Base-by-base conservation (phyloP, 139 green algal genomes). In the Tetradesmus lagerheimii region DNA sequence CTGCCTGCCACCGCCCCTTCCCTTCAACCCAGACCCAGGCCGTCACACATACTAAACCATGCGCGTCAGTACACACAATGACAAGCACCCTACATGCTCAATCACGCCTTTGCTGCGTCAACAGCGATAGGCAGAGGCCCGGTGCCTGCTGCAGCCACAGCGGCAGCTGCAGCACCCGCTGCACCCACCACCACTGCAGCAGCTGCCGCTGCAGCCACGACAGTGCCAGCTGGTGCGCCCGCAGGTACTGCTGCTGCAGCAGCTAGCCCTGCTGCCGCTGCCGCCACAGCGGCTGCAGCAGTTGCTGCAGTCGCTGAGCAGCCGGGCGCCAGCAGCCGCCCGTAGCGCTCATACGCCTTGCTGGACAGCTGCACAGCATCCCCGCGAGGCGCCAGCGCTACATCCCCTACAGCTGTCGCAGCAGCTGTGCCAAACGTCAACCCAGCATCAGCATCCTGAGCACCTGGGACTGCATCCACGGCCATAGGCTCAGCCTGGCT, bases 161-260 rank as follows among this genome's bases (percentile, higher is more conserved):
- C 64, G 34, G 41, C 64, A 41, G 38, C 83, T n/a, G 64, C 83
- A 38, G 27, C 82, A 6, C 31, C 45, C 3, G 57, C 81, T 37
- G 82, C 82, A 53, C 35, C 82, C 35, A 50, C 82, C 4, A 50
- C 83, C 38, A 53, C 82, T 2, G 34, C 82, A 34, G 82, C 57
- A 23, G 83, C 83, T 43, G 64, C 83, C 15, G 64, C 83, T 14
- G 64, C 83, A 34, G 83, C 83, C 83, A 80, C 38, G 6, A 78
- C 35, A 9, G 53, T 57, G 20, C 53, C 53, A 9, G 83, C 83
- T 27, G 62, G 27, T 8, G 62, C 27, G 15, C 37, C 38, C 14
- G 41, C 37, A 38, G 38, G 38, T 16, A 47, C 39, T 25, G 41
- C 78, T 0, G 39, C 78, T 20, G 35, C 23, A 14, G 35, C 37